phyloP scores from a whole-genome alignment of 352 stramenopile genomes.

The Globisporangium cederbergense region DNA sequence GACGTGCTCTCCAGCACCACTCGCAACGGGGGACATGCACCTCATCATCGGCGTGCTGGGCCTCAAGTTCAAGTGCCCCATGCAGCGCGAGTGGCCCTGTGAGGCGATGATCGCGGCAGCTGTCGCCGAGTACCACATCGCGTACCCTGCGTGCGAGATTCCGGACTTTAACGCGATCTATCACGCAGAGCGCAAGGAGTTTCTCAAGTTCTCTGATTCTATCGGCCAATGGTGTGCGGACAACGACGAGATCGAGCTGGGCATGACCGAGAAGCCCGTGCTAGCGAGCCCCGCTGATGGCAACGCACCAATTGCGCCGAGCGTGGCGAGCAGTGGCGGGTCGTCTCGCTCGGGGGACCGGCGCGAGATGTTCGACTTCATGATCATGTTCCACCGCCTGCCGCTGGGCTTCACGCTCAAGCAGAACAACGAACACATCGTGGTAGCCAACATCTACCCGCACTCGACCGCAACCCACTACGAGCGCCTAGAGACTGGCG shows the following conservation, averaged over 20 bases:
- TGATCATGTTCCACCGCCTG: slow-evolving; percentile 80
- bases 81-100: slow-evolving; percentile 61
- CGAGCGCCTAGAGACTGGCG: slow-evolving; percentile 56
- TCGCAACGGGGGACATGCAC: slow-evolving; percentile 25
- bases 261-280: slow-evolving; percentile 33
- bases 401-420: slow-evolving; percentile 86
- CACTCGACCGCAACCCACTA: slow-evolving; percentile 78
- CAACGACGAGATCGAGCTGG: slow-evolving; percentile 66
- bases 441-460: slow-evolving; percentile 84
- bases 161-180: slow-evolving; percentile 76
- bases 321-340: slow-evolving; percentile 27
- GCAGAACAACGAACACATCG: slow-evolving; percentile 64
- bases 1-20: slow-evolving; percentile 13
- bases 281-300: slow-evolving; percentile 4
- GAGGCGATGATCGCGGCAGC: slow-evolving; percentile 61
- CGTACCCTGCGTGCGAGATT: slow-evolving; percentile 60
- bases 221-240: slow-evolving; percentile 50
- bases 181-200: slow-evolving; percentile 55
- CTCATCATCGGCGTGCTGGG: slow-evolving; percentile 48
- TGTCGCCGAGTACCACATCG: slow-evolving; percentile 57
- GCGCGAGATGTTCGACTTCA: slow-evolving; percentile 55
- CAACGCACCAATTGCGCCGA: slow-evolving; percentile 3
- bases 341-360: slow-evolving; percentile 18
- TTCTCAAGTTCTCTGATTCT: slow-evolving; percentile 39
- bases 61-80: slow-evolving; percentile 47